Conservation (phyloP, 2,329 filamentous ascomycete genomes). For the Colletotrichum godetiae region DNA sequence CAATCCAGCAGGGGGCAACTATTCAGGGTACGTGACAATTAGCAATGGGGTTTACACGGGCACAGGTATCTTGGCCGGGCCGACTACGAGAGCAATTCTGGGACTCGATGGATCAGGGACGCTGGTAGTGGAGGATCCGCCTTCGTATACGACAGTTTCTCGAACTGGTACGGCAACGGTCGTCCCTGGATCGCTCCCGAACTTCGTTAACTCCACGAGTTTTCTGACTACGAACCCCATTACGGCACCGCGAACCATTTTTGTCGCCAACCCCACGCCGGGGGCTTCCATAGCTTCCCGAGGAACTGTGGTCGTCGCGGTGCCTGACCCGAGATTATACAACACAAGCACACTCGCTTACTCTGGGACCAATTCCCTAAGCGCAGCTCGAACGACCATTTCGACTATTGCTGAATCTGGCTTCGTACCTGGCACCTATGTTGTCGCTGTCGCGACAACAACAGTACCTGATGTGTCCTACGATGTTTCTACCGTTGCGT, state of each 20-base stretch:
- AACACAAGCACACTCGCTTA: slow-evolving; percentile 22
- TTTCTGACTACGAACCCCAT: slow-evolving; percentile 14
- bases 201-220: slow-evolving; percentile 12
- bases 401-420: slow-evolving; percentile 22
- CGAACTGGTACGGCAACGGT: background rate
- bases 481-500: slow-evolving; percentile 13
- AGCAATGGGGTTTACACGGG: slow-evolving; percentile 20
- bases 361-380: background rate
- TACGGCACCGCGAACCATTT: slow-evolving; percentile 22
- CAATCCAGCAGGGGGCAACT: background rate
- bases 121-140: slow-evolving; percentile 16
- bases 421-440: background rate
- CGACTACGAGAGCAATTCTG: slow-evolving; percentile 9
- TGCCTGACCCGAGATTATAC: slow-evolving; percentile 23
- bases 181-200: background rate
- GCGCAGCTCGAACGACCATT: slow-evolving; percentile 14
- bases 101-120: background rate
- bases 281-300: background rate
- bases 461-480: background rate
- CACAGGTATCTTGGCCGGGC: slow-evolving; percentile 11
- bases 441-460: slow-evolving; percentile 13
- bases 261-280: slow-evolving; percentile 12
- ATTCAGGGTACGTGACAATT: slow-evolving; percentile 12
- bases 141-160: slow-evolving; percentile 21
- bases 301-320: slow-evolving; percentile 23